A percentile compares a stretch with the other conserved stretches of the same genome.
Conservation (phyloP, 2,329 filamentous ascomycete species). For the Daldinia sp. region DNA sequence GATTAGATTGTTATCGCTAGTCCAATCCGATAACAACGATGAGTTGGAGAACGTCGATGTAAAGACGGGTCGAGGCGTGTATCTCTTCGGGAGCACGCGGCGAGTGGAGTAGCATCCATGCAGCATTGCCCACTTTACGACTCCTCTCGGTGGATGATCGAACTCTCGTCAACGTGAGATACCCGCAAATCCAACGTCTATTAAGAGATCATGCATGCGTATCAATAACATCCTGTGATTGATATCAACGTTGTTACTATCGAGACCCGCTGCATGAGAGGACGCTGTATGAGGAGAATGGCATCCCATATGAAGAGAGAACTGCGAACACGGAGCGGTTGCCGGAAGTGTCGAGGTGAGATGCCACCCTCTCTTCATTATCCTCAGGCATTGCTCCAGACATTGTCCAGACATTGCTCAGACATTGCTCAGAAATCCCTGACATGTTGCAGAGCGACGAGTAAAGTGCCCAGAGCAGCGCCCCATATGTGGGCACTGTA, state of each 20-base stretch:
- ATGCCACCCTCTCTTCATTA: slow-evolving; percentile 1
- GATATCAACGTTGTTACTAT: not conserved
- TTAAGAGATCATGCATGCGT: not conserved
- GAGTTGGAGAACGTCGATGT: slow-evolving; percentile 1
- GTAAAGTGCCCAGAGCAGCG: slow-evolving; percentile 47
- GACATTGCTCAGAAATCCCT: slow-evolving; percentile 3
- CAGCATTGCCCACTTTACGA: not conserved
- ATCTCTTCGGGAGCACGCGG: not conserved
- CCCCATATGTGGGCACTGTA: slow-evolving; percentile 42
- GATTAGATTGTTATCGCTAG: not conserved
- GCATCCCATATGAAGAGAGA: slow-evolving; percentile 30
- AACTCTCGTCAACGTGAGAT: not conserved
- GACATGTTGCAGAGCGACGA: slow-evolving; percentile 34
- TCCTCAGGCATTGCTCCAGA: too few relatives aligned
- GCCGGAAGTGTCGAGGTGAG: slow-evolving; percentile 43
- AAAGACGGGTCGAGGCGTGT: not conserved
- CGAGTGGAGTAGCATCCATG: not conserved
- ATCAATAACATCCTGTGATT: not conserved
- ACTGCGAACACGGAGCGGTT: slow-evolving; percentile 44
- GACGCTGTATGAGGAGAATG: slow-evolving; percentile 7
- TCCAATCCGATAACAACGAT: not conserved
- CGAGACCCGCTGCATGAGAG: not conserved
- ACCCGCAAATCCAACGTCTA: not conserved
- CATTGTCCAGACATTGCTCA: too few relatives aligned
- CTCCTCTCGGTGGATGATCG: not conserved